A percentile compares a stretch with the other conserved stretches of the same genome.
Conservation (phyloP, 495 filamentous ascomycete species). For the Astrocystis sublimbata region DNA sequence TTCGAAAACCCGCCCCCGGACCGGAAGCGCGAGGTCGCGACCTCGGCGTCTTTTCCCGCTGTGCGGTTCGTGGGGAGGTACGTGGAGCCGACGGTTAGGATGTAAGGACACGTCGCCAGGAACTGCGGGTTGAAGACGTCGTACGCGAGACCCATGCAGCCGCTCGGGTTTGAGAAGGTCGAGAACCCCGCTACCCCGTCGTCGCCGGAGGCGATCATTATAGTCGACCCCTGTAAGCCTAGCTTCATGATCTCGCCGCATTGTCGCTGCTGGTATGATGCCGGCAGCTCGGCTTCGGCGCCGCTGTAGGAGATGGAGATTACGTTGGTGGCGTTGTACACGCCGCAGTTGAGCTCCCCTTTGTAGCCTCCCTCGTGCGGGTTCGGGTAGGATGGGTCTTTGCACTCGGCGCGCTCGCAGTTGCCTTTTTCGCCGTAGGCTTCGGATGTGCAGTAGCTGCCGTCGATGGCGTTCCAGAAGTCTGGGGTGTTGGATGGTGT, state of each 20-base stretch:
- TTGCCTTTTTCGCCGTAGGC: conserved; percentile 38
- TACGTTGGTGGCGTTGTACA: conserved; percentile 39
- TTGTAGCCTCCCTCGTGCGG: conserved; percentile 54
- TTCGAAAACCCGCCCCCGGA: conserved; percentile 71
- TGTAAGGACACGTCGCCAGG: conserved; percentile 34
- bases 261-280: conserved; percentile 40
- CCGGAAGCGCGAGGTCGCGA: conserved; percentile 47
- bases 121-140: conserved; percentile 36
- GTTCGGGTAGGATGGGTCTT: conserved; percentile 59
- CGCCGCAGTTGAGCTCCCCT: conserved; percentile 61
- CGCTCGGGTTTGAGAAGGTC: conserved; percentile 34
- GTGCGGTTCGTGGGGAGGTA: conserved; percentile 28
- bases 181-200: conserved; percentile 55
- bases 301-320: conserved; percentile 46
- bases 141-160: conserved; percentile 28
- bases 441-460: conserved; percentile 59
- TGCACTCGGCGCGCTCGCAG: conserved; percentile 30
- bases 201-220: conserved; percentile 64
- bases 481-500: conserved; percentile 13
- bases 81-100: conserved; percentile 32
- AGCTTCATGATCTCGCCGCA: conserved; percentile 61
- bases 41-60: conserved; percentile 36
- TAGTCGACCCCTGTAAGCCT: conserved; percentile 60
- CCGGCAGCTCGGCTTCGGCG: conserved; percentile 37
- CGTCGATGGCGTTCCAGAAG: conserved; percentile 64